A percentile compares a stretch with the other conserved stretches of the same genome.
Conservation (phyloP, 805 yeast genomes). For the Wickerhamomyces ciferrii region DNA sequence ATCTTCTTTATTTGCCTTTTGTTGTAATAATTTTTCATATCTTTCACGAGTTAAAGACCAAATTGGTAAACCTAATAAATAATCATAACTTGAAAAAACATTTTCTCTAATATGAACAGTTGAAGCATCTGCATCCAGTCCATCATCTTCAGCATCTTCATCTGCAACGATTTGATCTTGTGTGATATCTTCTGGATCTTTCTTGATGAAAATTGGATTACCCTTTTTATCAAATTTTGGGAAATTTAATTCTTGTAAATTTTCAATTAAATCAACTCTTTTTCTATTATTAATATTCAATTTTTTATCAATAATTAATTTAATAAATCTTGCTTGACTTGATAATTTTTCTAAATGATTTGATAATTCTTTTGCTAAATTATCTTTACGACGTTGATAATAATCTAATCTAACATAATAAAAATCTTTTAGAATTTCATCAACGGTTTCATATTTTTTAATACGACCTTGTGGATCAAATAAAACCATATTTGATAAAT, state of each 20-base stretch:
- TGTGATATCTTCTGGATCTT: conserved; percentile 20
- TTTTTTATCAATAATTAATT: conserved; percentile 76
- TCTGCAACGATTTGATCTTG: conserved; percentile 34
- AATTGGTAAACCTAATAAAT: conserved; percentile 84
- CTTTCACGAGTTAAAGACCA: conserved; percentile 92
- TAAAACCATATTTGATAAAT: conserved; percentile 87
- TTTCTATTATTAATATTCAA: conserved; percentile 72
- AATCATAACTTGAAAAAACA: conserved; percentile 68
- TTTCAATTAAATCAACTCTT: conserved; percentile 55
- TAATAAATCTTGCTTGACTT: conserved; percentile 87
- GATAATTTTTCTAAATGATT: conserved; percentile 70
- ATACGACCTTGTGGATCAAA: conserved; percentile 88
- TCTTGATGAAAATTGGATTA: conserved; percentile 47
- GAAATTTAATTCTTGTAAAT: conserved; percentile 60
- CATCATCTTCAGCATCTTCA: conserved; percentile 37
- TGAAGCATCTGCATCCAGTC: conserved; percentile 29
- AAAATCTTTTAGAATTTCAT: conserved; percentile 79
- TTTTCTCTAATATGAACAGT: conserved; percentile 41
- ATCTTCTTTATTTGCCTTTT: conserved; percentile 64
- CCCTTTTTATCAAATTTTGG: conserved; percentile 74
- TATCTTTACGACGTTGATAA: conserved; percentile 88
- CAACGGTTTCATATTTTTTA: conserved; percentile 69
- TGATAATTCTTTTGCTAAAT: conserved; percentile 59
- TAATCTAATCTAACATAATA: conserved; percentile 82
- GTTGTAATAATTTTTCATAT: conserved; percentile 72